phyloP scores from a whole-genome alignment of 2,329 filamentous ascomycete species.

The Metarhizium brunneum region DNA sequence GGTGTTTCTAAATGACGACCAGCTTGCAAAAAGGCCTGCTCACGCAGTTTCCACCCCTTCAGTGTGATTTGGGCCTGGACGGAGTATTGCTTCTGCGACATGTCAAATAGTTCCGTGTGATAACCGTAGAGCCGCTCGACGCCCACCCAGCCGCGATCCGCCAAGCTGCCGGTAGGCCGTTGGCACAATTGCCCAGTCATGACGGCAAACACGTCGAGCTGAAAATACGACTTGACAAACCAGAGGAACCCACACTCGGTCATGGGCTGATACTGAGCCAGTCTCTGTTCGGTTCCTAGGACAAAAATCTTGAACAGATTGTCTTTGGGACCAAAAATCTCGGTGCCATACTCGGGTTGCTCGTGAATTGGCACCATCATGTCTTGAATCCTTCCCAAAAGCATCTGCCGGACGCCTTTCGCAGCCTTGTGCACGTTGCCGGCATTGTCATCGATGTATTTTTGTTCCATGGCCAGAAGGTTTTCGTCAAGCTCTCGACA shows the following conservation, averaged over 20 bases:
- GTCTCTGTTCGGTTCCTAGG: constrained; percentile 36
- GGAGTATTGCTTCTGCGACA: constrained; percentile 33
- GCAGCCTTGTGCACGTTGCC: constrained; percentile 44
- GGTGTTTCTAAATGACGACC: constrained; percentile 33
- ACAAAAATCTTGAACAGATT: constrained; percentile 47
- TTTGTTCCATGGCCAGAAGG: constrained; percentile 36
- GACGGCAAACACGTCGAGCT: constrained; percentile 46
- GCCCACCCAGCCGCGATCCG: constrained; percentile 43
- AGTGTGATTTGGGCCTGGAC: constrained; percentile 38
- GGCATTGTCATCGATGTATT: constrained; percentile 40
- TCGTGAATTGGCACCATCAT: constrained; percentile 37
- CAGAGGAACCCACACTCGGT: constrained; percentile 41
- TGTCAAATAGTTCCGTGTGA: constrained; percentile 42
- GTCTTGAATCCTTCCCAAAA: constrained; percentile 39
- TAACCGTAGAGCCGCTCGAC: constrained; percentile 37
- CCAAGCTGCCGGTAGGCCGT: constrained; percentile 37
- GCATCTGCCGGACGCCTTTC: constrained; percentile 33
- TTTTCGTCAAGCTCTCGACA: constrained; percentile 33
- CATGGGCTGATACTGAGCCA: constrained; percentile 33
- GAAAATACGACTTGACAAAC: constrained; percentile 46
- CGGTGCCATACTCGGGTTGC: constrained; percentile 38
- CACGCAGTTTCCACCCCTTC: constrained; percentile 44
- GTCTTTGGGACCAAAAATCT: constrained; percentile 39
- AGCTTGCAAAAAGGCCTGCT: constrained; percentile 27
- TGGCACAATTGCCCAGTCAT: constrained; percentile 44